These are phyloP conservation scores for Gossypium mustelinum DNA, from an alignment of 345 rosid species.

Conservation along the genomic window DNA sequence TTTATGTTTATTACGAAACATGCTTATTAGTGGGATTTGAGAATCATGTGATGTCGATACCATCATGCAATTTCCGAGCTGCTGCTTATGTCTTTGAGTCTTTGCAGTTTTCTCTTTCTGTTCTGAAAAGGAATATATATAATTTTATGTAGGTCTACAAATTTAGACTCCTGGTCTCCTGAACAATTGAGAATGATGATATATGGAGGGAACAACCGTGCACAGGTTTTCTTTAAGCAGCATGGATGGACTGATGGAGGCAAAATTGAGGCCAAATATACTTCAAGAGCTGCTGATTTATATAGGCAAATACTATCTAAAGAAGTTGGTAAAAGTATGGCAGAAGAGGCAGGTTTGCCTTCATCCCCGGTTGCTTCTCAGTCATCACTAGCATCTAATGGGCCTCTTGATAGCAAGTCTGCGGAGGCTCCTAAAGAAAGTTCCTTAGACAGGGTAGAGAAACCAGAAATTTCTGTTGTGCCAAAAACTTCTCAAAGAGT, in stretches of 20 bases:
- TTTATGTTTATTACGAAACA: not conserved
- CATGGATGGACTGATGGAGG: constrained; percentile 95
- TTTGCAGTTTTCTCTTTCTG: not conserved
- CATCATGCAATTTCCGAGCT: not conserved
- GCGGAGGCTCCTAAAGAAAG: constrained; percentile 48
- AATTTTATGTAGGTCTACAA: constrained; percentile 65
- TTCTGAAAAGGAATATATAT: not conserved
- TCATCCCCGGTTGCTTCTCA: constrained; percentile 65
- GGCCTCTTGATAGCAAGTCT: constrained; percentile 45
- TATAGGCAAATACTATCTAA: constrained; percentile 76
- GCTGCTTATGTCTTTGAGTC: not conserved
- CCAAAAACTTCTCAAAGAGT: constrained; percentile 51
- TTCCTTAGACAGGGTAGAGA: constrained; percentile 45
- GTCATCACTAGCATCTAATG: constrained; percentile 52
- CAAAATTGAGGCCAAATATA: constrained; percentile 87
- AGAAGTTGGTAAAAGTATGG: constrained; percentile 83
- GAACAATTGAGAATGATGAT: constrained; percentile 84
- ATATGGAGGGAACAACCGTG: constrained; percentile 91
- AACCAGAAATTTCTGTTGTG: constrained; percentile 38
- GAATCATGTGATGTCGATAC: not conserved
- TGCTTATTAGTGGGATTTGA: not conserved
- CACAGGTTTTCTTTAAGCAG: constrained; percentile 86
- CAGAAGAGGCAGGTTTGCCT: constrained; percentile 53
- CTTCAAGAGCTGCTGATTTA: constrained; percentile 89
- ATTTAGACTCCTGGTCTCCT: constrained; percentile 86